Conservation (phyloP, 2,329 filamentous ascomycete genomes). For the Fusarium nurragi region DNA sequence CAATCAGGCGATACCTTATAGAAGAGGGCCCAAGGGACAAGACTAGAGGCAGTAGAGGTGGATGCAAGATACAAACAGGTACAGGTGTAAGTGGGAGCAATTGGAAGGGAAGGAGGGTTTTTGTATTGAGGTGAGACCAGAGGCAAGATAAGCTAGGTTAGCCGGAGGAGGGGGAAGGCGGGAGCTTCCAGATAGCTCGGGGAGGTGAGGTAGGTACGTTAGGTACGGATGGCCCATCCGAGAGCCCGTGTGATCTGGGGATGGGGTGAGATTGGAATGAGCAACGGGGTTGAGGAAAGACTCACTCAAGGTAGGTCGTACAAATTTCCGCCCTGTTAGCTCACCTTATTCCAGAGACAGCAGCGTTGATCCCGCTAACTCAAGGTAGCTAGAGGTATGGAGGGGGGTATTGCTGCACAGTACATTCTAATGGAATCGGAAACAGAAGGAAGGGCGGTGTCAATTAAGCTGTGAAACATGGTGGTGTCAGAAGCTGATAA, state of each 20-base stretch:
- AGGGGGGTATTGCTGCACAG: too few species aligned
- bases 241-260: constrained; percentile 29
- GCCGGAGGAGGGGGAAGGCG: constrained; percentile 18
- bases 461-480: constrained; percentile 16
- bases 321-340: constrained; percentile 16
- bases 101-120: constrained; percentile 21
- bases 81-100: constrained; percentile 20
- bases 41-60: too few species aligned
- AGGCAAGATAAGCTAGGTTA: constrained; percentile 18
- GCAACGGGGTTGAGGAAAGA: constrained; percentile 22
- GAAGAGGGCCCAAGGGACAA: background rate
- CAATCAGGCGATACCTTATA: constrained; percentile 29
- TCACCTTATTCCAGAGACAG: constrained; percentile 30
- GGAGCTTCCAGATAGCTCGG: constrained; percentile 20
- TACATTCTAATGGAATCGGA: too few species aligned
- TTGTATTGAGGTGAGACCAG: constrained; percentile 26
- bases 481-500: background rate
- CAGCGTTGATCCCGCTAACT: constrained; percentile 22
- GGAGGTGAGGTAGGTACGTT: constrained; percentile 24
- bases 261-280: constrained; percentile 18
- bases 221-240: constrained; percentile 21
- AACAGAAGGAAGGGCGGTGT: constrained; percentile 26
- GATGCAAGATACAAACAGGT: constrained; percentile 7
- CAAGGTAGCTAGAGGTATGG: constrained; percentile 12
- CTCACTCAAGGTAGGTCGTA: constrained; percentile 1